These are phyloP conservation scores for Diaporthe sp. DNA, from an alignment of 2,329 filamentous ascomycete genomes.

Conservation along the genomic window DNA sequence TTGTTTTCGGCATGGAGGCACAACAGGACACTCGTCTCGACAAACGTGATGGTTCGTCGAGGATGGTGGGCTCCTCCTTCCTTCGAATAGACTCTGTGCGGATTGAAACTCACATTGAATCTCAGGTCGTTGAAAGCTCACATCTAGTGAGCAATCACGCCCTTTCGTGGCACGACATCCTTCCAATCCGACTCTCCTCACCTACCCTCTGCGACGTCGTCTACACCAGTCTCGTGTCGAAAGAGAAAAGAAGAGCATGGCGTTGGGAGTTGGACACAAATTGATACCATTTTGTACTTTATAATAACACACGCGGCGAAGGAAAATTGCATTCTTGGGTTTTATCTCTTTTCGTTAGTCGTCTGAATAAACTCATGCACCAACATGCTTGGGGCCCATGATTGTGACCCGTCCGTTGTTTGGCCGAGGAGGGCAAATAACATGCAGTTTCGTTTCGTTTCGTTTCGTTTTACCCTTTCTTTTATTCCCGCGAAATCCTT, in stretches of 20 bases:
- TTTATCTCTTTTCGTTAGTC: neutral
- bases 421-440: neutral
- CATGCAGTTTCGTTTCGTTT: neutral
- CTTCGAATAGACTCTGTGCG: neutral
- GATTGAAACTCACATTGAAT: neutral
- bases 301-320: too few relatives aligned
- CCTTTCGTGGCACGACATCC: neutral
- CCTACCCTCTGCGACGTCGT: neutral
- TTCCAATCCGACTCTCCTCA: neutral
- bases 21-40: neutral
- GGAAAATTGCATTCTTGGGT: neutral
- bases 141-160: neutral
- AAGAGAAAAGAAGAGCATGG: neutral
- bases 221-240: neutral
- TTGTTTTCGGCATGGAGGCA: neutral
- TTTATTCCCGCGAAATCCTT: neutral
- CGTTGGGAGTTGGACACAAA: neutral
- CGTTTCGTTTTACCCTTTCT: neutral
- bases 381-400: slow-evolving; percentile 1
- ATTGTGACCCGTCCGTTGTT: slow-evolving; percentile 19
- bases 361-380: slow-evolving; percentile 12
- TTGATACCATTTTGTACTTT: slow-evolving; percentile 19
- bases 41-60: neutral
- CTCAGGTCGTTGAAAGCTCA: neutral
- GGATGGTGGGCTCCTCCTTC: neutral